phyloP scores from a whole-genome alignment of 805 yeast genomes.

The Lipomyces kockii region DNA sequence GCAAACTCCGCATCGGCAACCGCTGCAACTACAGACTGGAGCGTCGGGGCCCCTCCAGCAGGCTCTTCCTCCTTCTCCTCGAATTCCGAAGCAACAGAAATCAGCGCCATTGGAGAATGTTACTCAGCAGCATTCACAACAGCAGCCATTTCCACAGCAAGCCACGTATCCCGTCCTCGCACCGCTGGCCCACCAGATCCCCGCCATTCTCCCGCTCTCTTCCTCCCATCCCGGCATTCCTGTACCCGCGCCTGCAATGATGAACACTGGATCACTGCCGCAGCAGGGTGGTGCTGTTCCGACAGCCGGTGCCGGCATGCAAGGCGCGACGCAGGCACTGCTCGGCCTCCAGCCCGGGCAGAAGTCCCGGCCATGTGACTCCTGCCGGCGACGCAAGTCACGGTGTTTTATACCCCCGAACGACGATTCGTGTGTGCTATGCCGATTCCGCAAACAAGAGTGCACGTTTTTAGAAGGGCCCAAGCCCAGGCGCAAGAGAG shows the following conservation, averaged over 20 bases:
- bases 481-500: conserved; percentile 47
- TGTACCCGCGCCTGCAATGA: conserved; percentile 1
- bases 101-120: neutral
- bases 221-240: conserved; percentile 1
- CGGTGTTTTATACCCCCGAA: conserved; percentile 75
- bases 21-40: conserved; percentile 8
- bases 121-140: conserved; percentile 13
- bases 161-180: neutral
- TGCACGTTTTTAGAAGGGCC: conserved; percentile 76
- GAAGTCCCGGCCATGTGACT: conserved; percentile 70
- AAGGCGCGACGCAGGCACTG: conserved; percentile 16
- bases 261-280: neutral
- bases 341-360: conserved; percentile 25
- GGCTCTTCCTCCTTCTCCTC: neutral
- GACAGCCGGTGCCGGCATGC: conserved; percentile 10
- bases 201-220: conserved; percentile 1
- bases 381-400: conserved; percentile 78
- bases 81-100: neutral
- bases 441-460: conserved; percentile 77
- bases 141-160: neutral
- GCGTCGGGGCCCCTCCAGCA: neutral
- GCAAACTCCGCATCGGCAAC: conserved; percentile 1
- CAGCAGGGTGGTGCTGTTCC: conserved; percentile 9
- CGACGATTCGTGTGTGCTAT: conserved; percentile 57
- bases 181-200: neutral